A percentile compares a stretch with the other conserved stretches of the same genome.
Evolutionary conservation across 495 filamentous ascomycete species (phyloP).

Genomic region (Clohesyomyces aquaticus): DNA sequence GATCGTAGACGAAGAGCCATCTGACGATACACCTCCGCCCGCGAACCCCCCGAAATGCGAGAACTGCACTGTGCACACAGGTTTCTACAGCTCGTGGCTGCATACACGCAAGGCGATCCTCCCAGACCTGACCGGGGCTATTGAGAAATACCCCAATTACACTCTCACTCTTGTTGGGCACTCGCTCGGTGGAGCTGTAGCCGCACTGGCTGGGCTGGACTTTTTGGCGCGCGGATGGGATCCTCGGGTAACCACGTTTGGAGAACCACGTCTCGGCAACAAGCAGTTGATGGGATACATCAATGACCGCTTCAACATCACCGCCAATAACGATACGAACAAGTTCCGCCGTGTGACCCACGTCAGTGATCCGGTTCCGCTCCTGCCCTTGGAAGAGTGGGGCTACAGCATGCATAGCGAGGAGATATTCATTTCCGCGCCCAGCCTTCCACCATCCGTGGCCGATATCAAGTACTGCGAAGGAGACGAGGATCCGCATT

Average conservation of each 20-base stretch:
- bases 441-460: slow-evolving; percentile 64
- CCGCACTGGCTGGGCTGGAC: slow-evolving; percentile 82
- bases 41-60: slow-evolving; percentile 55
- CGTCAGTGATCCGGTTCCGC: slow-evolving; percentile 81
- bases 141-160: slow-evolving; percentile 67
- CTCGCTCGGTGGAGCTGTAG: slow-evolving; percentile 90
- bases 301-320: slow-evolving; percentile 65
- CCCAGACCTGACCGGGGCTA: slow-evolving; percentile 58
- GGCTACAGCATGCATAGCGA: slow-evolving; percentile 82
- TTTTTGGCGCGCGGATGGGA: slow-evolving; percentile 68
- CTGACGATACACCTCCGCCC: slow-evolving; percentile 25
- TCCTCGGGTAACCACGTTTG: slow-evolving; percentile 84
- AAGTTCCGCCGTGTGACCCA: slow-evolving; percentile 84
- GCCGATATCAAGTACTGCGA: slow-evolving; percentile 71
- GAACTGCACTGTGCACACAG: slow-evolving; percentile 89
- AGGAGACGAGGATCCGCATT: slow-evolving; percentile 70
- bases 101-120: slow-evolving; percentile 69
- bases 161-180: slow-evolving; percentile 81
- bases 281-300: slow-evolving; percentile 67
- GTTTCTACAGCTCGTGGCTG: slow-evolving; percentile 83
- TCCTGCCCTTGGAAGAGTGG: slow-evolving; percentile 84
- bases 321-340: slow-evolving; percentile 31
- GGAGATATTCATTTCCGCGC: slow-evolving; percentile 81
- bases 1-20: background rate
- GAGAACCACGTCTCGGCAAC: slow-evolving; percentile 88